Percentiles rank a stretch among this genome's conserved stretches.
phyloP scores from a whole-genome alignment of 257 asterid species.

The Nicotiana attenuata region DNA sequence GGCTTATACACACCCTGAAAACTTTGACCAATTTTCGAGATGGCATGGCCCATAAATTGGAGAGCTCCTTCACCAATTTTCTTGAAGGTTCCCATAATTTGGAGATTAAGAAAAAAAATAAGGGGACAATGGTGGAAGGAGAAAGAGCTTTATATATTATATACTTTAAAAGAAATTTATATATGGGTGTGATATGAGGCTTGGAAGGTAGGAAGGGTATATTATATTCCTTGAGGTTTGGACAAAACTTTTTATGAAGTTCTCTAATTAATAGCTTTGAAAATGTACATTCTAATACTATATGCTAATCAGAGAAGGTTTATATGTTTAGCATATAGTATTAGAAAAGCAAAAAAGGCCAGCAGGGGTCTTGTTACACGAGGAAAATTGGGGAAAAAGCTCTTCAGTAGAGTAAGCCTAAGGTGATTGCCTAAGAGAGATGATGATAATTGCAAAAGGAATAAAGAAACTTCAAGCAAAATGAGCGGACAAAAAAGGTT shows the following conservation, averaged over 20 bases:
- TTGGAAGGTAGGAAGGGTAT: slow-evolving; percentile 15
- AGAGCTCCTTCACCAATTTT: neutral
- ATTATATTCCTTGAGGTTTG: neutral
- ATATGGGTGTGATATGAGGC: neutral
- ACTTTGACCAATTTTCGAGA: slow-evolving; percentile 42
- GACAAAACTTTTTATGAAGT: neutral
- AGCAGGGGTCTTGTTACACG: no score
- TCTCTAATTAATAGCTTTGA: neutral
- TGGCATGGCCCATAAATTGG: slow-evolving; percentile 42
- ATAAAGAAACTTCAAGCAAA: no score
- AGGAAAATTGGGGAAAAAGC: no score
- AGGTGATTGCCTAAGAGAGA: no score
- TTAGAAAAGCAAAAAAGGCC: no score
- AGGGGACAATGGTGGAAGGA: neutral
- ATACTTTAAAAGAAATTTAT: neutral
- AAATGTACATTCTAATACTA: neutral
- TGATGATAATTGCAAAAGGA: no score
- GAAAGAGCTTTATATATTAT: neutral
- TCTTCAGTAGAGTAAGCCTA: no score
- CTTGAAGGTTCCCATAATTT: neutral
- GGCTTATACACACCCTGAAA: neutral
- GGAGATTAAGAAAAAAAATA: neutral
- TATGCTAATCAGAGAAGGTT: no score
- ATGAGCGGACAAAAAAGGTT: no score
- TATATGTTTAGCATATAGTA: no score